Percentiles rank a stretch among this genome's conserved stretches.
These are phyloP conservation scores for Cutaneotrichosporon sp. DNA, from an alignment of 1,284 basidiomycete genomes.

Conservation along the genomic window DNA sequence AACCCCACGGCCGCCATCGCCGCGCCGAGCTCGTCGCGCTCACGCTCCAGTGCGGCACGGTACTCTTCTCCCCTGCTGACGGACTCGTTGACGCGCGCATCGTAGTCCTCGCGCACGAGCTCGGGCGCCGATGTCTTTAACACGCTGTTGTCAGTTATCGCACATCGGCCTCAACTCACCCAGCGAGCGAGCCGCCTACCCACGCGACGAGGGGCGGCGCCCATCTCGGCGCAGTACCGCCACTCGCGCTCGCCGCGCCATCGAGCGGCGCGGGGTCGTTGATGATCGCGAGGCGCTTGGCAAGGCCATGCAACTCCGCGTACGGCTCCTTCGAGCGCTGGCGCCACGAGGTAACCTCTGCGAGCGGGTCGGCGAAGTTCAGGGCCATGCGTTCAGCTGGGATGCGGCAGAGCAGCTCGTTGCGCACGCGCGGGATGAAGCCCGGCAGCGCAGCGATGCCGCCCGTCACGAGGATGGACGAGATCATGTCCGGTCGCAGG, in stretches of 20 bases:
- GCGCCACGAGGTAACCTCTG: conserved; percentile 21
- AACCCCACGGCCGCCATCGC: conserved; percentile 35
- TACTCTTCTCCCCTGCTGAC: conserved; percentile 33
- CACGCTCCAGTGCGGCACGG: conserved; percentile 48
- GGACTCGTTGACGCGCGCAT: conserved; percentile 45
- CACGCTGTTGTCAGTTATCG: conserved; percentile 57
- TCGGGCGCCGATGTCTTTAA: conserved; percentile 83
- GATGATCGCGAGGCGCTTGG: conserved; percentile 71
- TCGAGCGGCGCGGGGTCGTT: conserved; percentile 66
- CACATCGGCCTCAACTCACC: conserved; percentile 59
- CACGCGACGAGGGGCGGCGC: conserved; percentile 75
- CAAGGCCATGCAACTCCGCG: conserved; percentile 66
- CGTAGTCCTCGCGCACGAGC: conserved; percentile 72
- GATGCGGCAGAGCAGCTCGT: conserved; percentile 68
- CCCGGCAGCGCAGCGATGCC: conserved; percentile 90
- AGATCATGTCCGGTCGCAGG: conserved; percentile 74
- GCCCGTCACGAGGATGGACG: conserved; percentile 79
- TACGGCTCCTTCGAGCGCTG: conserved; percentile 66
- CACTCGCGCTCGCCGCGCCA: conserved; percentile 54
- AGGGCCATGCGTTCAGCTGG: conserved; percentile 35
- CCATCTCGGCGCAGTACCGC: conserved; percentile 83
- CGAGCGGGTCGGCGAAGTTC: conserved; percentile 24
- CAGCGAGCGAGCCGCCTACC: conserved; percentile 91
- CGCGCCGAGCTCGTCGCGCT: conserved; percentile 52
- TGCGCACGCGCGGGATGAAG: conserved; percentile 80